Percentiles rank a stretch among this genome's conserved stretches.
Conservation (phyloP, 2,329 filamentous ascomycete genomes). For the Endoconidiophora polonica region DNA sequence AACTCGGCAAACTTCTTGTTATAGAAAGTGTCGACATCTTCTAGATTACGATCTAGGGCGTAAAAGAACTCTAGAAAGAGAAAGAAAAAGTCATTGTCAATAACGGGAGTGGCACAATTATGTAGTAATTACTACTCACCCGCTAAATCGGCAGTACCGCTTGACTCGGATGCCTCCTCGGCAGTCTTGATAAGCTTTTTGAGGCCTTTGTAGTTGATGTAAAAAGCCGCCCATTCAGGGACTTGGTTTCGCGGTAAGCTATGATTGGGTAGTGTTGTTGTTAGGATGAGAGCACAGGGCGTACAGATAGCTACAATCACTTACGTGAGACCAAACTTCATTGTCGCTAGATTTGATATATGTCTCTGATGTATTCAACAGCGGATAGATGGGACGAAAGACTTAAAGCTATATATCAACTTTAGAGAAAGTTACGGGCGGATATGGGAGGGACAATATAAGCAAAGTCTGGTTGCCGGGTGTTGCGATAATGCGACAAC, state of each 20-base stretch:
- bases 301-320: conserved; percentile 15
- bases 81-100: neutral
- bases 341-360: conserved; percentile 18
- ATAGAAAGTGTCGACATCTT: conserved; percentile 93
- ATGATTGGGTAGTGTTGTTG: conserved; percentile 11
- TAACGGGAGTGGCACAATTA: neutral
- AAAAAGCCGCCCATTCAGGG: conserved; percentile 68
- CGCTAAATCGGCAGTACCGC: conserved; percentile 71
- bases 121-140: conserved; percentile 33
- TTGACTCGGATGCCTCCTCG: conserved; percentile 45
- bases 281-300: conserved; percentile 12
- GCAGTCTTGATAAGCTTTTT: conserved; percentile 91
- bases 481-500: no score
- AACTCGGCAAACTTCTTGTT: conserved; percentile 87
- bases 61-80: conserved; percentile 72
- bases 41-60: conserved; percentile 86
- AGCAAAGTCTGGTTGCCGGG: no score
- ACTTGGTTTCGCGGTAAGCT: conserved; percentile 68
- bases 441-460: no score
- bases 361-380: neutral
- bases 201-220: conserved; percentile 79
- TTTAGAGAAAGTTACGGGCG: no score
- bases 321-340: conserved; percentile 50
- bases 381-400: no score
- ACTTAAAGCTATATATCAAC: no score